phyloP scores from a whole-genome alignment of 768 basidiomycete genomes.

The Amanita pseudoporphyria region DNA sequence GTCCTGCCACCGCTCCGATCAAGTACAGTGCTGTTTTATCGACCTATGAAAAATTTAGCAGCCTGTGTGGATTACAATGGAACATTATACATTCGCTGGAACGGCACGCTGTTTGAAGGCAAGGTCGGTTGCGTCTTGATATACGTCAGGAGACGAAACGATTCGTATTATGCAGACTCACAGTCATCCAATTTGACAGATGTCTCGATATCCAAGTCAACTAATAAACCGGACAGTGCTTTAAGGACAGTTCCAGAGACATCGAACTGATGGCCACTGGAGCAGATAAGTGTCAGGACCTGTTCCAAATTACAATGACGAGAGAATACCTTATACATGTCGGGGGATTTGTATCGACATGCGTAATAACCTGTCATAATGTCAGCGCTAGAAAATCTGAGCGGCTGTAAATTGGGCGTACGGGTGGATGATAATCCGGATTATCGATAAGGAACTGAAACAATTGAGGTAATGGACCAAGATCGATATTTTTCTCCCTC shows the following conservation, averaged over 20 bases:
- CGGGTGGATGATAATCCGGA: slow-evolving; percentile 41
- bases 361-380: slow-evolving; percentile 36
- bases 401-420: slow-evolving; percentile 18
- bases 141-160: slow-evolving; percentile 3
- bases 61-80: slow-evolving; percentile 10
- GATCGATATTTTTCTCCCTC: slow-evolving; percentile 41
- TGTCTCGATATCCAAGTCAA: slow-evolving; percentile 46
- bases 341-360: slow-evolving; percentile 40
- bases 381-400: neutral
- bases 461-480: slow-evolving; percentile 48
- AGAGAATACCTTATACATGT: slow-evolving; percentile 46
- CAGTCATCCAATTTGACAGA: slow-evolving; percentile 58
- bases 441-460: slow-evolving; percentile 46
- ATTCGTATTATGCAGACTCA: slow-evolving; percentile 19
- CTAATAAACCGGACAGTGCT: slow-evolving; percentile 48
- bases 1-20: slow-evolving; percentile 62
- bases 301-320: neutral
- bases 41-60: slow-evolving; percentile 27
- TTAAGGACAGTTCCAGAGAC: slow-evolving; percentile 49
- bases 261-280: slow-evolving; percentile 59
- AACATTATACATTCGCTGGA: slow-evolving; percentile 33
- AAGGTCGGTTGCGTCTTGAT: slow-evolving; percentile 43
- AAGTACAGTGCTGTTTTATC: slow-evolving; percentile 56
- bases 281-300: slow-evolving; percentile 6
- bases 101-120: slow-evolving; percentile 50